Base-by-base conservation (phyloP, 768 basidiomycete genomes). In the Rhizopogon salebrosus region DNA sequence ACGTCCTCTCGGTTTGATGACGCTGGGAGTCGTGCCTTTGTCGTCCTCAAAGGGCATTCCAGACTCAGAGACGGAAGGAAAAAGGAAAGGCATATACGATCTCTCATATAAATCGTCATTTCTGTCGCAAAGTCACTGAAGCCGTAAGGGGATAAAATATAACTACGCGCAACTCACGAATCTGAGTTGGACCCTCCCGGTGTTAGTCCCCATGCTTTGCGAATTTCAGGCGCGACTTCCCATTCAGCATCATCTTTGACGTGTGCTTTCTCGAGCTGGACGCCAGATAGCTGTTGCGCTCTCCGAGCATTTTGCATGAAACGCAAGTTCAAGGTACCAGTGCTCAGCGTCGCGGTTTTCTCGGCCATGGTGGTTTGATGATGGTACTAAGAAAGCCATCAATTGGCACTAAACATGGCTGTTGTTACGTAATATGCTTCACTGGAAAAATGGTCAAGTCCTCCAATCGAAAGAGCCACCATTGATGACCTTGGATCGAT, bases 221-320 rank as follows among this genome's bases (percentile, higher is more conserved):
- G 72, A 13, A 80, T 66, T 38, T 78, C 77, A 52, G 73, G 65
- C 14, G 80, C 67, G 8, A 87, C 72, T 59, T 83, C 78, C 85
- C 85, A 87, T 61, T 83, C 73, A 0, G 76, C 82, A 48, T 84
- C 83, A 61, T 87, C 84, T 60, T 78, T 74, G 24, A 84, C 73
- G 58, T 75, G 75, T 3, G 82, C 79, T 45, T 76, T 74, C 41
- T 81, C 78, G 1, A 72, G 66, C 57, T 80, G 75, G 14, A 77
- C 75, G 52, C 73, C 73, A 23, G 77, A 72, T 14, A 78, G 61
- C 13, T 78, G 73, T 54, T 83, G 80, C 20, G 78, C 72, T 1
- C 80, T 75, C 2, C 80, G 77, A 0, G 84, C 81, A 68, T 84
- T 85, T 64, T 85, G 85, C 85, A 87, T 87, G 63, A 87, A 87